Conservation (phyloP, 2,329 filamentous ascomycete species). For the Fusarium sp. region DNA sequence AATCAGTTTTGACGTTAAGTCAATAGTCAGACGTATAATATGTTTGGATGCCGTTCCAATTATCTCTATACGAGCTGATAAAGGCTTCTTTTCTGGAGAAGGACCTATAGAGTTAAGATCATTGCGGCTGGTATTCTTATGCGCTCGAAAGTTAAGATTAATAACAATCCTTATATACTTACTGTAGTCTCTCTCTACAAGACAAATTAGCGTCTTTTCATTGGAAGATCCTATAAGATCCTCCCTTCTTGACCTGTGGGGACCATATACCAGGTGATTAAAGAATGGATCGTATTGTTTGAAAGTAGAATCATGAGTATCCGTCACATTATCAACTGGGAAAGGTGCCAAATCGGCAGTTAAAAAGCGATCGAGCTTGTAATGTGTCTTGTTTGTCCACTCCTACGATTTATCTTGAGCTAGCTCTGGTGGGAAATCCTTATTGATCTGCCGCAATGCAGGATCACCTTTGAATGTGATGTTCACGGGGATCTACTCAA, state of each 20-base stretch:
- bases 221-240: neutral
- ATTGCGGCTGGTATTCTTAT: neutral
- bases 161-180: neutral
- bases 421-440: neutral
- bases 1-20: neutral
- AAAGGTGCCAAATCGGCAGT: neutral
- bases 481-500: neutral
- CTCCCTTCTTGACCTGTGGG: neutral
- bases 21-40: neutral
- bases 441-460: neutral
- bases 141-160: neutral
- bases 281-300: neutral
- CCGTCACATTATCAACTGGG: too few relatives aligned
- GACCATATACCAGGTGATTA: neutral
- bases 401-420: neutral
- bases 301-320: too few relatives aligned
- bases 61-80: neutral
- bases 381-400: neutral
- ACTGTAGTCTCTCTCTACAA: neutral
- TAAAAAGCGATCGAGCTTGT: neutral
- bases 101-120: neutral
- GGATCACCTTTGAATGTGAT: neutral
- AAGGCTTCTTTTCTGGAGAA: neutral
- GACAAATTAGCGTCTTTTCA: neutral
- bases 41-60: neutral